Conservation (phyloP, 139 green algal genomes). For the Bryopsis sp. region DNA sequence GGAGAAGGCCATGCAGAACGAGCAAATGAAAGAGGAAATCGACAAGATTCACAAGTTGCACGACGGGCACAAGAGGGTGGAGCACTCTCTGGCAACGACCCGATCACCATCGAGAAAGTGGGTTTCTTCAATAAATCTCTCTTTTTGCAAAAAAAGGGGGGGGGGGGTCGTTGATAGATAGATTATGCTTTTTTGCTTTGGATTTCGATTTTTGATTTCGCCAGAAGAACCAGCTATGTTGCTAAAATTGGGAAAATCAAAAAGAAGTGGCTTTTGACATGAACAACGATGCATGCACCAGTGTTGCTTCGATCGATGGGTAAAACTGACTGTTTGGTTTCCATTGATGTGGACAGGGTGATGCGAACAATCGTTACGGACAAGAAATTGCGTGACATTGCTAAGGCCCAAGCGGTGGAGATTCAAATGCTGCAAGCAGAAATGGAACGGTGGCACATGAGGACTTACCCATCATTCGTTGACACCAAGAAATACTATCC, state of each 20-base stretch:
- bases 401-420: neutral
- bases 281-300: neutral
- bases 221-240: too few relatives aligned
- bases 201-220: too few relatives aligned
- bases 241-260: neutral
- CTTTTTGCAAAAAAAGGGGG: too few relatives aligned
- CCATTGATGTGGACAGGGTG: conserved; percentile 8
- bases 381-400: conserved; percentile 10
- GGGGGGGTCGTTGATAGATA: too few relatives aligned
- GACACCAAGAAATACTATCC: too few relatives aligned
- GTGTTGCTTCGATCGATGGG: neutral
- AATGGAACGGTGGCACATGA: neutral
- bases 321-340: neutral
- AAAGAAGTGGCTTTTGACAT: neutral
- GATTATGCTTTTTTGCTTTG: too few relatives aligned
- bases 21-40: conserved; percentile 19
- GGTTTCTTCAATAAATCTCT: too few relatives aligned
- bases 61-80: conserved; percentile 20
- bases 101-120: neutral
- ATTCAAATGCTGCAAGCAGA: neutral
- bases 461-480: conserved; percentile 9
- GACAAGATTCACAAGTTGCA: conserved; percentile 18
- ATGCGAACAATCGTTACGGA: neutral
- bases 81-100: neutral
- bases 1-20: conserved; percentile 30